Percentiles rank a stretch among this genome's conserved stretches.
phyloP scores from a whole-genome alignment of 371 early-diverging fungal species.

The Blakeslea trispora region DNA sequence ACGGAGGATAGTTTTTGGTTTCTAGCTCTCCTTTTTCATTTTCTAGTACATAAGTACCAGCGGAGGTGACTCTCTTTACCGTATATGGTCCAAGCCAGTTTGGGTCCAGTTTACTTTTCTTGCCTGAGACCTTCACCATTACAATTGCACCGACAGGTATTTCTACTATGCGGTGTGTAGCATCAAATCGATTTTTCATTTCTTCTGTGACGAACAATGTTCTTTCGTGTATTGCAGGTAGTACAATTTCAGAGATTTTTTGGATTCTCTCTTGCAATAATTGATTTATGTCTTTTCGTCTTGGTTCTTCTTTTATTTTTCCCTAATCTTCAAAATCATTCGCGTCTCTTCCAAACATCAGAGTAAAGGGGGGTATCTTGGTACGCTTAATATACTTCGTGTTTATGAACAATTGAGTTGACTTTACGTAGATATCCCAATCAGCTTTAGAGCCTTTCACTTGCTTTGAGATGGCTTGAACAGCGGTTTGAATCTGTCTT shows the following conservation, averaged over 20 bases:
- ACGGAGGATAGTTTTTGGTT: not conserved
- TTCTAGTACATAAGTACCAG: not conserved
- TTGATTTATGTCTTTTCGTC: not conserved
- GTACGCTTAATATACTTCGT: not conserved
- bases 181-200: not conserved
- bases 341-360: constrained; percentile 15
- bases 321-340: constrained; percentile 16
- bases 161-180: not conserved
- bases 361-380: constrained; percentile 5
- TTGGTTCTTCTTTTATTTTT: not conserved
- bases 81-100: not conserved
- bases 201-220: not conserved
- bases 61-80: not conserved
- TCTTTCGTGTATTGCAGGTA: not conserved
- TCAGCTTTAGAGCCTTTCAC: constrained; percentile 1
- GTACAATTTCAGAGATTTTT: not conserved
- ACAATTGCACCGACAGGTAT: not conserved
- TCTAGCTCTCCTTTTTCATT: not conserved
- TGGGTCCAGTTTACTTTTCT: not conserved
- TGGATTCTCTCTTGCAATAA: too few relatives aligned
- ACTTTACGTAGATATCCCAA: constrained; percentile 15
- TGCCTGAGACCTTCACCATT: not conserved
- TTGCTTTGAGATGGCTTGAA: constrained; percentile 2
- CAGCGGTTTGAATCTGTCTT: not conserved
- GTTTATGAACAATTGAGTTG: constrained; percentile 16